Conservation (phyloP, 2,329 filamentous ascomycete genomes). For the Huntiella savannae region DNA sequence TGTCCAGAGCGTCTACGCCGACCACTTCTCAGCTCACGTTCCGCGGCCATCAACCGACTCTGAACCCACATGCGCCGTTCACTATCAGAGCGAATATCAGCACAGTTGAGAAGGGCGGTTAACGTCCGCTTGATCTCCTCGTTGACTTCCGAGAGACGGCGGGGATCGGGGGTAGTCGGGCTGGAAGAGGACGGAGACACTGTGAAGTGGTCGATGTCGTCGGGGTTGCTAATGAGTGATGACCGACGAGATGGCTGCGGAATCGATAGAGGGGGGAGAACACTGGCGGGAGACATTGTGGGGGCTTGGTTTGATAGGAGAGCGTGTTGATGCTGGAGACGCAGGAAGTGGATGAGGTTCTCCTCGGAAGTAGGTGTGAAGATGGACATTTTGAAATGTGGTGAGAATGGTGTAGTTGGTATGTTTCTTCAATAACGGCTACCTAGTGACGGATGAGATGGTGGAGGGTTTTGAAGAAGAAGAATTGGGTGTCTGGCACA, state of each 20-base stretch:
- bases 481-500: constrained; percentile 3
- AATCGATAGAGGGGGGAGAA: neutral
- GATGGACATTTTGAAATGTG: neutral
- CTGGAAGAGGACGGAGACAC: neutral
- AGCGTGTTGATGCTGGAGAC: neutral
- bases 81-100: constrained; percentile 30
- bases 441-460: neutral
- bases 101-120: constrained; percentile 43
- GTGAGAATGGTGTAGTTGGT: neutral
- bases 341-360: neutral
- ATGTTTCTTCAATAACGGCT: neutral
- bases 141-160: constrained; percentile 35
- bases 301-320: neutral
- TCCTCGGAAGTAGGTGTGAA: neutral
- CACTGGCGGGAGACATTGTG: constrained; percentile 4
- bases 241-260: neutral
- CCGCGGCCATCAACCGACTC: constrained; percentile 38
- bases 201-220: neutral
- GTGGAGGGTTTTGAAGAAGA: neutral
- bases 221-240: neutral
- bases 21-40: constrained; percentile 36
- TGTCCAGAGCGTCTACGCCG: constrained; percentile 27
- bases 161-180: constrained; percentile 23
- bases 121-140: constrained; percentile 42
- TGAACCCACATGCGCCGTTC: constrained; percentile 40